Base-by-base conservation (phyloP, 2,329 filamentous ascomycete species). In the Colletotrichum sp. region DNA sequence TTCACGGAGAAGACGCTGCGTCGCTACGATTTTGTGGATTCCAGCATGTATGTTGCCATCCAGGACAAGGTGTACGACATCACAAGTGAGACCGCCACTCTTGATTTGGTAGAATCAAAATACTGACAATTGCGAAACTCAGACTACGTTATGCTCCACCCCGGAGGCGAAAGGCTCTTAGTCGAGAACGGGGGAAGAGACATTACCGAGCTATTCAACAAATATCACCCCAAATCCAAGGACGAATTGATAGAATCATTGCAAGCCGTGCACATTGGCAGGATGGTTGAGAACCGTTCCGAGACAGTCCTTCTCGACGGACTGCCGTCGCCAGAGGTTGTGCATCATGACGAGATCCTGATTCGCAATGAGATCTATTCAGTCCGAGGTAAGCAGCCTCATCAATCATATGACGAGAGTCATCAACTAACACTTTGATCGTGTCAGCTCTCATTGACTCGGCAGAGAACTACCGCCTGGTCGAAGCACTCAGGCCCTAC, bases 131-230 rank as follows among this genome's bases (percentile, higher is more conserved):
- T 52, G 0, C 10, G 0, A 21, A 52, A 0, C n/a, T 9, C 61
- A 79, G 78, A 73, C 14, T 77, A 76, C 16, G 48, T 52, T 21
- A 66, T 77, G 8, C 63, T 71, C 18, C 78, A 79, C 18, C 78
- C 77, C 1, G 78, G 75, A 1, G 78, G 78, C 8, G 34, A 71
- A 1, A 57, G 32, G 5, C 16, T 68, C 14, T 28, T 79, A 4
- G 8, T 28, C 2, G 68, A 71, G 3, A 32, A 68, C 24, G 77
- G 71, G 1, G 78, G 78, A 21, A 59, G 26, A 16, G 71, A 79
- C 36, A 60, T 28, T 14, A 77, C 78, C 5, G 65, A 72, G 3
- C 12, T 73, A 0, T 79, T 79, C 32, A 12, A 76, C 6, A 28
- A 48, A 5, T 8, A 61, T 3, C 78, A 79, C 18, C 12, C n/a